These are phyloP conservation scores for Gossypium australe DNA, from an alignment of 345 rosid species.

Conservation along the genomic window DNA sequence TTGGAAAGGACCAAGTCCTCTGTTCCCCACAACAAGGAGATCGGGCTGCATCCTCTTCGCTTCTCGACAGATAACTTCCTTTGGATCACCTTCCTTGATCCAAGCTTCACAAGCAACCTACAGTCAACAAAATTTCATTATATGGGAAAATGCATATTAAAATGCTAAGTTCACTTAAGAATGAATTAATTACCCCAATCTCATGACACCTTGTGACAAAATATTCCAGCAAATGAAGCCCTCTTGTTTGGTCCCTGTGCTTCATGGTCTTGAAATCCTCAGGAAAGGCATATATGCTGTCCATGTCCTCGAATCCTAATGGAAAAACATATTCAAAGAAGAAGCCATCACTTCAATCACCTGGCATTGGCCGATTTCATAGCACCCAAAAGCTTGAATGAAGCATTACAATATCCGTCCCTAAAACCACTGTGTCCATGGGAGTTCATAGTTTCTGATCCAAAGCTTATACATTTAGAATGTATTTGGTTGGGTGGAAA, in stretches of 20 bases:
- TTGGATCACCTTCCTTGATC: constrained; percentile 86
- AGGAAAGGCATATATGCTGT: constrained; percentile 78
- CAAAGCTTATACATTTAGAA: not conserved
- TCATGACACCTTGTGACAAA: constrained; percentile 74
- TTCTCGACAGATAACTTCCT: constrained; percentile 78
- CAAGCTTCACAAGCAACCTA: constrained; percentile 86
- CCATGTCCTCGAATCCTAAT: constrained; percentile 74
- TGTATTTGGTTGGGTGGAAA: no score
- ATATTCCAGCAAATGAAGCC: constrained; percentile 79
- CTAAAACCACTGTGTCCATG: not conserved
- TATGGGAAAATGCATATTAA: not conserved
- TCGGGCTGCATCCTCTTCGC: constrained; percentile 75
- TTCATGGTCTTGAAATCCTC: constrained; percentile 64
- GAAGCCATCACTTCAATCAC: not conserved
- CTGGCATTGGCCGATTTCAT: not conserved
- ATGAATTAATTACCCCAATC: constrained; percentile 52
- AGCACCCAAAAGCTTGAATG: no score
- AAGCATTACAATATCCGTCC: not conserved
- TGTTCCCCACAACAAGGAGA: constrained; percentile 75
- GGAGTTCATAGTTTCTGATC: not conserved
- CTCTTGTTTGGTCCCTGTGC: constrained; percentile 53
- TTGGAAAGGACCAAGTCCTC: constrained; percentile 91
- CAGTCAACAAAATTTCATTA: constrained; percentile 3
- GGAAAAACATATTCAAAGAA: not conserved
- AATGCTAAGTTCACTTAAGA: not conserved